Evolutionary conservation across 257 asterid species (phyloP).

Genomic region (Coffea canephora): DNA sequence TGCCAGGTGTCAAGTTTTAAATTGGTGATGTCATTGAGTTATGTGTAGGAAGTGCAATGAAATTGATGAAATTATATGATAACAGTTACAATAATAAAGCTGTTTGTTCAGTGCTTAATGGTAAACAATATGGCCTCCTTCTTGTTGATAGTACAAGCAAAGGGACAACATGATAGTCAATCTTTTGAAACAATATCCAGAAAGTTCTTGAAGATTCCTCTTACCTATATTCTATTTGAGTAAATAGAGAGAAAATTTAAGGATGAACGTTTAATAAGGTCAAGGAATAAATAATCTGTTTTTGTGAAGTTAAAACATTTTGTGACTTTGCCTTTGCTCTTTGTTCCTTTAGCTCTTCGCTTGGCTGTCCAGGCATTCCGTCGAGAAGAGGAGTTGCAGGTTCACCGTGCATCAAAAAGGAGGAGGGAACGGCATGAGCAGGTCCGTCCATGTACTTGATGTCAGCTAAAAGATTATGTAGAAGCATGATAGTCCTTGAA

Average conservation of each 20-base stretch:
- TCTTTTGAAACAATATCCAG: not conserved
- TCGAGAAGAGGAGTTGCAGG: constrained; percentile 75
- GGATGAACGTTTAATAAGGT: not conserved
- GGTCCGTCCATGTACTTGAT: constrained; percentile 33
- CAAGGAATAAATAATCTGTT: not conserved
- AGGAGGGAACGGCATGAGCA: constrained; percentile 74
- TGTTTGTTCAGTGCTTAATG: not conserved
- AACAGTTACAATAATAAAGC: not conserved
- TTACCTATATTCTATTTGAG: not conserved
- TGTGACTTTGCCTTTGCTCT: not conserved
- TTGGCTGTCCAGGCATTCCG: constrained; percentile 82
- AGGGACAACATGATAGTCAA: not conserved
- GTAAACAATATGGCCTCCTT: not conserved
- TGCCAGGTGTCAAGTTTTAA: not conserved
- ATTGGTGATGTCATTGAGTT: not conserved
- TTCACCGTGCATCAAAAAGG: constrained; percentile 49
- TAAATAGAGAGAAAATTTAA: not conserved
- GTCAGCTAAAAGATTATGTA: not conserved
- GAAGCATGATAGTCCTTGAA: not conserved
- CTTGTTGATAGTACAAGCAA: not conserved
- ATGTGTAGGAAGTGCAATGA: not conserved
- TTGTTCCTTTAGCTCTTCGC: constrained; percentile 63
- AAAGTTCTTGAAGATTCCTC: not conserved
- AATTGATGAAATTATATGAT: not conserved
- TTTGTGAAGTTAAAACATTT: not conserved